A percentile compares a stretch with the other conserved stretches of the same genome.
phyloP scores from a whole-genome alignment of 768 basidiomycete genomes.

The Rhodotorula kratochvilovae region DNA sequence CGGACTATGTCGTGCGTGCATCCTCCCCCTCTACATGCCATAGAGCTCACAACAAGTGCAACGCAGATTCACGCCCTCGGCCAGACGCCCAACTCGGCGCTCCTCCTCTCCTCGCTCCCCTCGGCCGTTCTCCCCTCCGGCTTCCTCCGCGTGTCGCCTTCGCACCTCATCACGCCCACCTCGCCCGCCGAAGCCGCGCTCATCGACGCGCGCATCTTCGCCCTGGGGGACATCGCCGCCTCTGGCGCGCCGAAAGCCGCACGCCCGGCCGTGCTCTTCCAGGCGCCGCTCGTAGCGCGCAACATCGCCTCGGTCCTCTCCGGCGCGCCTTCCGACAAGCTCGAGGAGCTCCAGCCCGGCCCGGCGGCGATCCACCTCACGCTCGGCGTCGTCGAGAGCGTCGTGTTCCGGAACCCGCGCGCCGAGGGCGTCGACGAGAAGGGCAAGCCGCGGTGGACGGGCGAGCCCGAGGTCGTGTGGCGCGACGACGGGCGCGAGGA shows the following conservation, averaged over 20 bases:
- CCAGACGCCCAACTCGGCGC: slow-evolving; percentile 57
- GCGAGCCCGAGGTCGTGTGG: slow-evolving; percentile 14
- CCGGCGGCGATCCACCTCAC: slow-evolving; percentile 56
- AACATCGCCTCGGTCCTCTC: slow-evolving; percentile 56
- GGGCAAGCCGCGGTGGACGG: slow-evolving; percentile 1
- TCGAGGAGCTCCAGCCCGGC: slow-evolving; percentile 5
- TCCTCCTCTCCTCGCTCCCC: slow-evolving; percentile 50
- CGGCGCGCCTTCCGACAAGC: no score
- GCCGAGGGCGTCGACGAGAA: not conserved
- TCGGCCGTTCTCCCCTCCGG: slow-evolving; percentile 45
- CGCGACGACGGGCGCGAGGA: slow-evolving; percentile 24
- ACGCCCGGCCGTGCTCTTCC: slow-evolving; percentile 34
- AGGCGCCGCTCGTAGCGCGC: slow-evolving; percentile 56
- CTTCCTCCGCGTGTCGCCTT: slow-evolving; percentile 54
- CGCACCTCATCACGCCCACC: slow-evolving; percentile 53
- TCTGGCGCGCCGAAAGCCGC: slow-evolving; percentile 60
- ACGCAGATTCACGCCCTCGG: slow-evolving; percentile 56
- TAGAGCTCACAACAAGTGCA: no score
- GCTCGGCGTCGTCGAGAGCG: slow-evolving; percentile 51
- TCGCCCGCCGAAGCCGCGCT: not conserved
- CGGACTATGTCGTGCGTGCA: slow-evolving; percentile 56
- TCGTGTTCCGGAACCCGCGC: slow-evolving; percentile 29
- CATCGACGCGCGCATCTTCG: slow-evolving; percentile 52
- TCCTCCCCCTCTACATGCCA: no score
- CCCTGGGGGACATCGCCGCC: slow-evolving; percentile 62